These are phyloP conservation scores for Scorias spongiosa DNA, from an alignment of 2,329 filamentous ascomycete genomes.

Conservation along the genomic window DNA sequence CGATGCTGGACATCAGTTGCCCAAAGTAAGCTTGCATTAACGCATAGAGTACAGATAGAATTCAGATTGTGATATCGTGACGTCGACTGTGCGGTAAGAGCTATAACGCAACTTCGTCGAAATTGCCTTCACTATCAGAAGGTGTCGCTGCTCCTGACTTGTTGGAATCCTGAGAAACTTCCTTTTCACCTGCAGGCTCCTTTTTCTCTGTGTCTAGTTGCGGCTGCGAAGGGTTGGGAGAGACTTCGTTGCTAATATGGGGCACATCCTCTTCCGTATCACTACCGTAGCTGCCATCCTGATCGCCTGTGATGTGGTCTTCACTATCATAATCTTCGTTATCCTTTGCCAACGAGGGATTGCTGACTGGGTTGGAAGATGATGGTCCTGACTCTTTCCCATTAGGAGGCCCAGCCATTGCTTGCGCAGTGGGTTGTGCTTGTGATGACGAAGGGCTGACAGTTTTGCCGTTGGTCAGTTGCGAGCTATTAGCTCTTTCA, in stretches of 20 bases:
- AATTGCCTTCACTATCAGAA: constrained; percentile 7
- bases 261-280: not conserved
- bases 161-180: not conserved
- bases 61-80: no score
- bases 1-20: no score
- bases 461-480: constrained; percentile 1
- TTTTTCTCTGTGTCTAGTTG: not conserved
- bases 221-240: not conserved
- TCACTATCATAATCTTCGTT: not conserved
- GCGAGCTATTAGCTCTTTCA: constrained; percentile 3
- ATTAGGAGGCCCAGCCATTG: no score
- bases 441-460: not conserved
- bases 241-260: not conserved
- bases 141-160: constrained; percentile 3
- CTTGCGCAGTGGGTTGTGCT: no score
- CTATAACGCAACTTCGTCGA: constrained; percentile 11
- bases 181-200: not conserved
- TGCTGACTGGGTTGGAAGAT: no score
- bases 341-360: not conserved
- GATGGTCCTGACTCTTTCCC: no score
- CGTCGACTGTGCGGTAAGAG: not conserved
- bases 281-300: constrained; percentile 2
- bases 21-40: no score
- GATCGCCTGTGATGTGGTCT: constrained; percentile 1
- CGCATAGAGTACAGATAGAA: no score